A percentile compares a stretch with the other conserved stretches of the same genome.
These are phyloP conservation scores for Microdochium bolleyi DNA, from an alignment of 2,329 filamentous ascomycete species.

Conservation along the genomic window DNA sequence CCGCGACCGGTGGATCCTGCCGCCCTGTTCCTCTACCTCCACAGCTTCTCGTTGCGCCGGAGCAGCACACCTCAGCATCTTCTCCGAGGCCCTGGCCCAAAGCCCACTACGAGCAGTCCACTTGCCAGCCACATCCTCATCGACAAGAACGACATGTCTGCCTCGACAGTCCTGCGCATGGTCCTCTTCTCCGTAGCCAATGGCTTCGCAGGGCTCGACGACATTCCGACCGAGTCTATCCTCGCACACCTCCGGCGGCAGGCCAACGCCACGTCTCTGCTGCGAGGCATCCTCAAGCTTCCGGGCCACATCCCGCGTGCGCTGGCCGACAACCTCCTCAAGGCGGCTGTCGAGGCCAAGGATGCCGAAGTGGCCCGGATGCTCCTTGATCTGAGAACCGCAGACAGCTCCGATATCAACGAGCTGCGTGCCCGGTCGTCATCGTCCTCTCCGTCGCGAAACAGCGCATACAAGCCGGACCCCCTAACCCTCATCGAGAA, in stretches of 20 bases:
- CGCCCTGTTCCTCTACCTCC: background rate
- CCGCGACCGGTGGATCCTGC: background rate
- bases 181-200: background rate
- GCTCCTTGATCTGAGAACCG: background rate
- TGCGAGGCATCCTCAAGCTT: background rate
- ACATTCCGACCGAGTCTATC: background rate
- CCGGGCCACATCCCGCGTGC: background rate
- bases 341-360: background rate
- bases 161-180: background rate
- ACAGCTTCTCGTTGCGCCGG: background rate
- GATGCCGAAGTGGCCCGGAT: background rate
- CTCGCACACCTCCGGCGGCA: background rate
- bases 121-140: background rate
- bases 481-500: background rate
- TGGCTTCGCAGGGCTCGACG: background rate
- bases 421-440: background rate
- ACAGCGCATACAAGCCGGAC: background rate
- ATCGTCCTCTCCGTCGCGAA: background rate
- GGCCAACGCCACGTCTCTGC: background rate
- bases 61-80: background rate
- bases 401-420: background rate
- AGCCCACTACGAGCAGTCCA: too few species aligned
- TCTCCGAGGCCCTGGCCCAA: background rate
- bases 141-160: background rate
- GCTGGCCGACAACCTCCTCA: background rate